Evolutionary conservation across 2,329 filamentous ascomycete genomes (phyloP), one percentile per base, ranked within the genome.

Genomic region (Epichloe bromicola): DNA sequence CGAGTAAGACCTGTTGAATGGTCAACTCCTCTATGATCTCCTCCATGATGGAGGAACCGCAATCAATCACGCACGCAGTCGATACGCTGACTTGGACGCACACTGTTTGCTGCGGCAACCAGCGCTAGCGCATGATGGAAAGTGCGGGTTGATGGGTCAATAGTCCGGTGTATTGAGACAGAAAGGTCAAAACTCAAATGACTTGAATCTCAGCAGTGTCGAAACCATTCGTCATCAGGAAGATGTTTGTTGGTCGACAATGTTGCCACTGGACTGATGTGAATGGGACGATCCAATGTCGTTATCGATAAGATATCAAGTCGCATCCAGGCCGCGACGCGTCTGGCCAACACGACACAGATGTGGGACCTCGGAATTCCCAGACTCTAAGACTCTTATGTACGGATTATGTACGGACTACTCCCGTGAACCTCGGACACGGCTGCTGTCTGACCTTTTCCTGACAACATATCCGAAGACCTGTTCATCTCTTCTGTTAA

Each of bases 1-100:
- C 55, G 3, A 76, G 61, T 19, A 76, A 64, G 47, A 70, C 68
- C 45, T 62, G 62, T 53, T 74, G 68, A 19, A 74, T 63, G 34
- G 57, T 62, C 53, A 76, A 59, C 51, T 75, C 71, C 46, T 73
- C 69, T 17, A 55, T 56, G 19, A 74, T 56, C 17, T 58, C 60
- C 45, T 62, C 57, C 17, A 64, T 46, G 10, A 51, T 55, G 51
- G 55, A 19, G 15, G 12, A 50, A 26, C 30, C 30, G 30, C 30
- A 30, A 30, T 30, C 30, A 48, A 44, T 48, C 47, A 46, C 41
- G 39, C 53, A 51, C 53, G 54, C 53, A 49, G 51, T 26, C 42
- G 30, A 23, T 45, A 44, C 48, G 49, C 46, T n/a, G 20, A 42
- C 50, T 50, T 55, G 38, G 26, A 48, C 19, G 45, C 51, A 23